Evolutionary conservation across 495 filamentous ascomycete species (phyloP), one percentile per base, ranked within the genome.

Genomic region (Viridothelium virens): DNA sequence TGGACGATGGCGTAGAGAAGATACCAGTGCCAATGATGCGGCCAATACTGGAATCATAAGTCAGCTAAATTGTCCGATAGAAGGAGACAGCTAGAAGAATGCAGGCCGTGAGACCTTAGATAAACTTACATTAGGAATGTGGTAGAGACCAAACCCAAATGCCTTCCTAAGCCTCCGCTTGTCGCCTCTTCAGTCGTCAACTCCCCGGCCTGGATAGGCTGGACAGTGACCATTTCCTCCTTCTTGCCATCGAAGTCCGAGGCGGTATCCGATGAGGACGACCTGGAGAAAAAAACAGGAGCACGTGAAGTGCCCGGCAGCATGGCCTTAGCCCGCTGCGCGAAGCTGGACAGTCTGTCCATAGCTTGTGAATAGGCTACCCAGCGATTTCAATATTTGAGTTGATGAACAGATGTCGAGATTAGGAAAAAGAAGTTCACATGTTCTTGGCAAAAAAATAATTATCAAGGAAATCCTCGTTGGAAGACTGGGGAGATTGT

Each of bases 1-100:
- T 83, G 2, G 81, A 77, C 7, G 82, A 79, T 6, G 53, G 85
- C 9, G 85, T 87, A 18, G 84, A 85, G 73, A 85, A 89, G 2
- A 89, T 80, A 16, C 86, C 85, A 0, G 85, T 87, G 0, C 86
- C 86, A 63, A 89, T 81, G 84, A 88, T 89, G 18, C 53, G 53
- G 6, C 53, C 53, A 36, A 59, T 59, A 59, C 53, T 59, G 14
- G 53, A 59, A n/a, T 9, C 7, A 18, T 7, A 7, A 59, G 9
- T 59, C 36, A 59, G 53, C 53, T 34, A 2, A 4, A 25, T 25
- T 25, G 25, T 25, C 25, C 25, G 25, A 25, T 25, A 25, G 25
- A 25, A 0, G 25, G 25, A 25, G 25, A 25, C 25, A 25, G 25
- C 25, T 25, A 25, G 25, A 25, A 25, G 1, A 25, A 25, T 25